These are phyloP conservation scores for Auxenochlorella pyrenoidosa DNA, from an alignment of 139 green algal species.

Conservation along the genomic window DNA sequence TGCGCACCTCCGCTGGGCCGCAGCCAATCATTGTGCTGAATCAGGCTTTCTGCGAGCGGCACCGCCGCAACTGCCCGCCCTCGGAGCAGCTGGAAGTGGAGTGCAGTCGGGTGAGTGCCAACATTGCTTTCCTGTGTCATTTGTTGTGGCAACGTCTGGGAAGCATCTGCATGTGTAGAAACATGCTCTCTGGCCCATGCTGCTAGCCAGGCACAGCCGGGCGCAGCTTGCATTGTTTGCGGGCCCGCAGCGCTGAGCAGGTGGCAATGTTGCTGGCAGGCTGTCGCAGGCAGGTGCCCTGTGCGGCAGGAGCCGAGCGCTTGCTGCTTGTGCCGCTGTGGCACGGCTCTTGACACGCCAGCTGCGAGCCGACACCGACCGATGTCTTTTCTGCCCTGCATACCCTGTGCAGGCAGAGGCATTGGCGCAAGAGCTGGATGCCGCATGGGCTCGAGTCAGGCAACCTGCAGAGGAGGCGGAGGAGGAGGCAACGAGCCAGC, in stretches of 20 bases:
- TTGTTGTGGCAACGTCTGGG: too few relatives aligned
- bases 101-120: constrained; percentile 57
- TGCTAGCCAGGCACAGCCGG: too few relatives aligned
- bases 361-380: neutral
- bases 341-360: neutral
- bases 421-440: neutral
- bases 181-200: too few relatives aligned
- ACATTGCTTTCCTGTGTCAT: neutral
- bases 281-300: neutral
- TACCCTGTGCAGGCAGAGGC: neutral
- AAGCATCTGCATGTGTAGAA: too few relatives aligned
- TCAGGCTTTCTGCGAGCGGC: constrained; percentile 81
- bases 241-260: too few relatives aligned
- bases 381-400: neutral
- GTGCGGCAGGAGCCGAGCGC: neutral
- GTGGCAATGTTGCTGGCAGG: neutral
- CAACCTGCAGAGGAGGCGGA: neutral
- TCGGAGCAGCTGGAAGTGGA: constrained; percentile 67
- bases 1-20: too few relatives aligned
- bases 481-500: neutral
- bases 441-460: neutral
- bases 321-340: neutral
- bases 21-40: constrained; percentile 73
- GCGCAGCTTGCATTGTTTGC: neutral
- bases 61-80: constrained; percentile 67